phyloP scores from a whole-genome alignment of 2,329 filamentous ascomycete genomes.

The Thermothelomyces thermophilus region DNA sequence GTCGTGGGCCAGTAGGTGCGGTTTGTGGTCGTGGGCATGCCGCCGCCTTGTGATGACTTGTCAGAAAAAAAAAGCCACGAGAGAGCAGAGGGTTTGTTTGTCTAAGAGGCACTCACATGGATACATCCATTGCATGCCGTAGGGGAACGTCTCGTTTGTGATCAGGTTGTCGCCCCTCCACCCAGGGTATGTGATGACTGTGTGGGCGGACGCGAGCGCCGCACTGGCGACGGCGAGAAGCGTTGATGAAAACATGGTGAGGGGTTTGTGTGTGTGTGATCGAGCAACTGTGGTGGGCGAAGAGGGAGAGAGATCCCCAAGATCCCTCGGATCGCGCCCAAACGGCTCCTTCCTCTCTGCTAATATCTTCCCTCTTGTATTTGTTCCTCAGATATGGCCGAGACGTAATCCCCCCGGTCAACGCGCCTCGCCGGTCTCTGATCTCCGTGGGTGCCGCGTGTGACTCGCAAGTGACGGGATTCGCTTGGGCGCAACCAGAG shows the following conservation, averaged over 20 bases:
- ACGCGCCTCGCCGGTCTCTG: slow-evolving; percentile 16
- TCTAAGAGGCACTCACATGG: slow-evolving; percentile 61
- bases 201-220: slow-evolving; percentile 58
- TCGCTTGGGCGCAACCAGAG: slow-evolving; percentile 4
- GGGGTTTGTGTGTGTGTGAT: slow-evolving; percentile 7
- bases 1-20: slow-evolving; percentile 85
- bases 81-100: not conserved
- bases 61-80: slow-evolving; percentile 2
- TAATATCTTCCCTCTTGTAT: not conserved
- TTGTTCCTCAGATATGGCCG: not conserved
- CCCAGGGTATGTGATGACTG: slow-evolving; percentile 78
- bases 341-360: slow-evolving; percentile 2
- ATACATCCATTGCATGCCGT: slow-evolving; percentile 93
- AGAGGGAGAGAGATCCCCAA: not conserved
- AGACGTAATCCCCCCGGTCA: slow-evolving; percentile 14
- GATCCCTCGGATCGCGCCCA: not conserved
- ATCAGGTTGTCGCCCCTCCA: slow-evolving; percentile 83
- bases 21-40: slow-evolving; percentile 69
- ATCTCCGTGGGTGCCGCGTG: too few species aligned
- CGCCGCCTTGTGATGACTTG: slow-evolving; percentile 59
- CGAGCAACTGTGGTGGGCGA: not conserved
- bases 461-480: not conserved
- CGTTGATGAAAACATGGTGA: slow-evolving; percentile 43
- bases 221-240: slow-evolving; percentile 40
- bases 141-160: slow-evolving; percentile 72